Conservation (phyloP, 1,284 basidiomycete genomes). For the Mixia osmundae region DNA sequence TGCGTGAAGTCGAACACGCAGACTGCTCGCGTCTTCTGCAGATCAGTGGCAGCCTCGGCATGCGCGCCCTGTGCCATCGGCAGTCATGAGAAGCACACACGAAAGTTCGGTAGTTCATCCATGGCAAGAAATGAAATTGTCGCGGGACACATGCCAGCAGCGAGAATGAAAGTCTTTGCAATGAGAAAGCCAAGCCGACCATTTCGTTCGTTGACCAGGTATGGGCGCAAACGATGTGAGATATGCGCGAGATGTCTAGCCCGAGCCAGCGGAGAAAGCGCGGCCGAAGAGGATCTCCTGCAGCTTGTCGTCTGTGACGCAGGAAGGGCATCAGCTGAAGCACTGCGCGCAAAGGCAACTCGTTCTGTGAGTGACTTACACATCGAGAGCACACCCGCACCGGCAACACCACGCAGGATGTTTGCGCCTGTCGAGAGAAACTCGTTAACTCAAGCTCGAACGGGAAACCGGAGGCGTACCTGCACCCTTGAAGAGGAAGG, state of each 20-base stretch:
- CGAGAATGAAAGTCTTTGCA: too few species aligned
- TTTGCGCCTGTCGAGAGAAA: conserved; percentile 57
- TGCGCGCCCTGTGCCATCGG: too few species aligned
- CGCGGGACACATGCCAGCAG: too few species aligned
- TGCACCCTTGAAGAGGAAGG: conserved; percentile 68
- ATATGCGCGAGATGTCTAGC: conserved; percentile 3
- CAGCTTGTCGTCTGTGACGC: conserved; percentile 8
- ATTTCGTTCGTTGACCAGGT: too few species aligned
- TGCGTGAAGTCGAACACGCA: too few species aligned
- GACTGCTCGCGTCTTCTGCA: too few species aligned
- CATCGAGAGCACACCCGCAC: conserved; percentile 84
- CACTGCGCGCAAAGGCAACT: background rate
- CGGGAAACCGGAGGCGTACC: conserved; percentile 7
- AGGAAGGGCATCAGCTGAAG: background rate
- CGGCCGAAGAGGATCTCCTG: conserved; percentile 64
- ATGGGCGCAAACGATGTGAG: too few species aligned
- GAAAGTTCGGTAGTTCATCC: too few species aligned
- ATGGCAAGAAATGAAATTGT: too few species aligned
- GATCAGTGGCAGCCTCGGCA: too few species aligned
- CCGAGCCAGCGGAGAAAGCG: conserved; percentile 22
- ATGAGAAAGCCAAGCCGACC: too few species aligned
- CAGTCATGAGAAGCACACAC: too few species aligned
- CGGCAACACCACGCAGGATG: conserved; percentile 93
- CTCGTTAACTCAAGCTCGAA: background rate
- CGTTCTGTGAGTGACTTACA: conserved; percentile 49